These are phyloP conservation scores for Pilasporangium apinafurcum DNA, from an alignment of 352 stramenopile genomes.

Conservation along the genomic window DNA sequence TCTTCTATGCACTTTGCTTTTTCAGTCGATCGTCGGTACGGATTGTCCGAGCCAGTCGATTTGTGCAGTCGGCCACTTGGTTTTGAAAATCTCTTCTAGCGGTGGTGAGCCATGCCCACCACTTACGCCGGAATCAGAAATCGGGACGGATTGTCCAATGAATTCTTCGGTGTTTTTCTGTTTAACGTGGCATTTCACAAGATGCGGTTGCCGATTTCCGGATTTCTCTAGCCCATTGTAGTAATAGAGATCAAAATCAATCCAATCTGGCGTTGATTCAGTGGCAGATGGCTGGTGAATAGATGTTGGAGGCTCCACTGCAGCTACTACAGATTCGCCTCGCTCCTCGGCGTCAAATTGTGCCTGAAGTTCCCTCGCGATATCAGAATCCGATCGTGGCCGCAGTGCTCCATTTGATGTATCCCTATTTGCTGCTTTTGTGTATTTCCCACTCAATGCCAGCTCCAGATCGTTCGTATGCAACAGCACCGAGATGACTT, in stretches of 20 bases:
- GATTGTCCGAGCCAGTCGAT: slow-evolving; percentile 41
- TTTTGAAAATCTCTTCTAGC: slow-evolving; percentile 76
- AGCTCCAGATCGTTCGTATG: slow-evolving; percentile 64
- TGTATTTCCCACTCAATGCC: slow-evolving; percentile 45
- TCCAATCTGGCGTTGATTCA: background rate
- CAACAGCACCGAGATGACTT: slow-evolving; percentile 69
- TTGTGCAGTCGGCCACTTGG: slow-evolving; percentile 50
- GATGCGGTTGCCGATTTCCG: slow-evolving; percentile 17
- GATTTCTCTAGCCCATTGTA: slow-evolving; percentile 32
- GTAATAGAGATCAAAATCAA: slow-evolving; percentile 28
- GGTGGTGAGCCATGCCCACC: slow-evolving; percentile 39
- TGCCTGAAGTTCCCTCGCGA: slow-evolving; percentile 62
- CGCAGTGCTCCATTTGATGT: background rate
- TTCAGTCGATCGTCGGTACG: slow-evolving; percentile 46
- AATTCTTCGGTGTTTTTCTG: slow-evolving; percentile 31
- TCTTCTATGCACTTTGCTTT: background rate
- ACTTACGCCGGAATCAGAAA: slow-evolving; percentile 26
- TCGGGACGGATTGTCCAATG: slow-evolving; percentile 63
- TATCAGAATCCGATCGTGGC: slow-evolving; percentile 59
- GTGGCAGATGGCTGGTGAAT: too few species aligned
- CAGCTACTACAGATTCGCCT: background rate
- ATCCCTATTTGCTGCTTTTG: slow-evolving; percentile 1
- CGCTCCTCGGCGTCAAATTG: slow-evolving; percentile 62
- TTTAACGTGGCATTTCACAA: slow-evolving; percentile 35
- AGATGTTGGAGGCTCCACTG: background rate